Conservation (phyloP, 1,139 yeast species). For the Spathaspora sp. region DNA sequence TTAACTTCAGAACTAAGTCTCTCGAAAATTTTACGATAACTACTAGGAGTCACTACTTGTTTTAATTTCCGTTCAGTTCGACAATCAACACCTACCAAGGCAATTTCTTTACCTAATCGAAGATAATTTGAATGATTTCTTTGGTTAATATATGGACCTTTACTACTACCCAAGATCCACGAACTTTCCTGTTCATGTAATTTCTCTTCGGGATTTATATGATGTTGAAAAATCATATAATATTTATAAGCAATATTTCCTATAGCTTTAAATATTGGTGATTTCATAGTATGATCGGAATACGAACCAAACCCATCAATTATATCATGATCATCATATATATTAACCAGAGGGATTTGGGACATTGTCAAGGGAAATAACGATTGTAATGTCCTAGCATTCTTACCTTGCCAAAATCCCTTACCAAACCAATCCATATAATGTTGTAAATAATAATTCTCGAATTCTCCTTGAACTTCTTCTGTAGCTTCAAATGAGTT, state of each 20-base stretch:
- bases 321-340: slow-evolving; percentile 89
- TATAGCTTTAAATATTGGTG: slow-evolving; percentile 64
- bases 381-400: slow-evolving; percentile 62
- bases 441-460: slow-evolving; percentile 65
- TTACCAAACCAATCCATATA: slow-evolving; percentile 87
- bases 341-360: slow-evolving; percentile 78
- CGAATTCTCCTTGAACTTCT: slow-evolving; percentile 53
- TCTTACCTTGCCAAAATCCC: slow-evolving; percentile 78
- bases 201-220: slow-evolving; percentile 51
- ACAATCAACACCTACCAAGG: slow-evolving; percentile 81
- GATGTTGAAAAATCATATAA: slow-evolving; percentile 91
- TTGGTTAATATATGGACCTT: slow-evolving; percentile 69
- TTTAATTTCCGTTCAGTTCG: slow-evolving; percentile 80
- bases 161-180: slow-evolving; percentile 53
- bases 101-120: slow-evolving; percentile 71
- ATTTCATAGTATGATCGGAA: slow-evolving; percentile 68
- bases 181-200: slow-evolving; percentile 45
- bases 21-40: slow-evolving; percentile 62
- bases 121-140: slow-evolving; percentile 67
- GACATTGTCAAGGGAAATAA: slow-evolving; percentile 76
- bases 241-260: slow-evolving; percentile 82
- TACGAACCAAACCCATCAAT: slow-evolving; percentile 96
- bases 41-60: slow-evolving; percentile 51
- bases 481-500: slow-evolving; percentile 33
- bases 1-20: slow-evolving; percentile 57